Conservation (phyloP, 352 stramenopile species). For the Phytophthora sansomeana region DNA sequence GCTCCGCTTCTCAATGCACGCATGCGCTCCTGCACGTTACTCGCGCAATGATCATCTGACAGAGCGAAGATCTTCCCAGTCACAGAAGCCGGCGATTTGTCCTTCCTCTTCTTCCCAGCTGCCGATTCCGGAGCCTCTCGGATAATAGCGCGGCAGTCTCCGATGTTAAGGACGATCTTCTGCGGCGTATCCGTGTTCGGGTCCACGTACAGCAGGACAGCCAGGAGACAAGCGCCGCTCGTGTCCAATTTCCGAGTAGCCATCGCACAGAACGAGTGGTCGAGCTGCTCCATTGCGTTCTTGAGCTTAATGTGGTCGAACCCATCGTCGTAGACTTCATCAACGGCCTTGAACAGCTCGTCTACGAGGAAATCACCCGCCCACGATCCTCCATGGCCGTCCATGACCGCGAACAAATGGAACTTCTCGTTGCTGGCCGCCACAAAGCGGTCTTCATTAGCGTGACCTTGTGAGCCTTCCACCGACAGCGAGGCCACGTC, state of each 20-base stretch:
- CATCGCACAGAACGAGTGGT: conserved; percentile 50
- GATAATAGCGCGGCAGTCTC: conserved; percentile 75
- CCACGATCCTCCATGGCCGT: conserved; percentile 73
- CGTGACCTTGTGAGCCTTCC: conserved; percentile 63
- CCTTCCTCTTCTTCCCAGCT: conserved; percentile 17
- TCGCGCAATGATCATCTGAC: conserved; percentile 81
- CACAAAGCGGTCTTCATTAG: conserved; percentile 73
- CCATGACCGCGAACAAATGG: conserved; percentile 75
- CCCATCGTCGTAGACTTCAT: conserved; percentile 48
- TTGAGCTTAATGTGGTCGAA: conserved; percentile 46
- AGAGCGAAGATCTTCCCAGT: conserved; percentile 34
- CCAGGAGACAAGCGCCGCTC: conserved; percentile 74
- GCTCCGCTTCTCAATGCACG: conserved; percentile 71
- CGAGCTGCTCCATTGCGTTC: conserved; percentile 55
- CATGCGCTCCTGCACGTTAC: conserved; percentile 60
- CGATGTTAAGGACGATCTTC: conserved; percentile 76
- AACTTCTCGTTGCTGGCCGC: conserved; percentile 63
- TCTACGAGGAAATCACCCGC: conserved; percentile 68
- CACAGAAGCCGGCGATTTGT: not conserved
- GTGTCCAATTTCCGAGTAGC: conserved; percentile 53
- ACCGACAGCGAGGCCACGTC: conserved; percentile 51
- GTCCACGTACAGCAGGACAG: conserved; percentile 61
- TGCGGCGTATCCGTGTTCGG: conserved; percentile 39
- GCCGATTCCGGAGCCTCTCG: conserved; percentile 35
- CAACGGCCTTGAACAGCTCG: conserved; percentile 53